Percentiles rank a stretch among this genome's conserved stretches.
Conservation (phyloP, 495 filamentous ascomycete species). For the Daldinia decipiens region DNA sequence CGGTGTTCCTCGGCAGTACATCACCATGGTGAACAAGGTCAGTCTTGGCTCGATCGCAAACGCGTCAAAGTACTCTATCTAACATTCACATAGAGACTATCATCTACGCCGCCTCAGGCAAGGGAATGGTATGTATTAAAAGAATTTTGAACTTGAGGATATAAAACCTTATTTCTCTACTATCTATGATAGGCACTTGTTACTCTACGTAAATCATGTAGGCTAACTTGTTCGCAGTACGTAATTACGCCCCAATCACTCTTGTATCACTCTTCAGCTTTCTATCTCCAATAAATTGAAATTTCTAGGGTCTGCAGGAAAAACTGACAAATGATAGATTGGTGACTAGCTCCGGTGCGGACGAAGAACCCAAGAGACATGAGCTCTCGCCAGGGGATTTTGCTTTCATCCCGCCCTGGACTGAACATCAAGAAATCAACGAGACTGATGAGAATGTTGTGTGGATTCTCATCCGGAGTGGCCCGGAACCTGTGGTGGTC, state of each 20-base stretch:
- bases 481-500: slow-evolving; percentile 64
- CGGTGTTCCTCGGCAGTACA: slow-evolving; percentile 53
- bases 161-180: neutral
- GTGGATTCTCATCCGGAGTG: slow-evolving; percentile 70
- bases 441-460: slow-evolving; percentile 65
- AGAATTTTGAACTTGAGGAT: neutral
- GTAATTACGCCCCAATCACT: slow-evolving; percentile 15
- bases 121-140: slow-evolving; percentile 45
- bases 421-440: slow-evolving; percentile 74
- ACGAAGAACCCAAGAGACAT: slow-evolving; percentile 59
- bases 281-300: slow-evolving; percentile 3
- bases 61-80: slow-evolving; percentile 8
- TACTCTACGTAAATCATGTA: neutral
- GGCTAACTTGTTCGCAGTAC: slow-evolving; percentile 30
- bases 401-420: slow-evolving; percentile 70
- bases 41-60: slow-evolving; percentile 29
- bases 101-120: slow-evolving; percentile 57
- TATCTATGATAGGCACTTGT: neutral
- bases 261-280: neutral
- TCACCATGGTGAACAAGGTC: slow-evolving; percentile 62
- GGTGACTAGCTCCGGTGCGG: slow-evolving; percentile 53
- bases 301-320: neutral
- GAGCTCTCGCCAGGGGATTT: slow-evolving; percentile 69
- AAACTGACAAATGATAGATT: slow-evolving; percentile 42
- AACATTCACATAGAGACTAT: slow-evolving; percentile 54